Evolutionary conservation across 2,329 filamentous ascomycete genomes (phyloP).

Genomic region (Colletotrichum cereale): DNA sequence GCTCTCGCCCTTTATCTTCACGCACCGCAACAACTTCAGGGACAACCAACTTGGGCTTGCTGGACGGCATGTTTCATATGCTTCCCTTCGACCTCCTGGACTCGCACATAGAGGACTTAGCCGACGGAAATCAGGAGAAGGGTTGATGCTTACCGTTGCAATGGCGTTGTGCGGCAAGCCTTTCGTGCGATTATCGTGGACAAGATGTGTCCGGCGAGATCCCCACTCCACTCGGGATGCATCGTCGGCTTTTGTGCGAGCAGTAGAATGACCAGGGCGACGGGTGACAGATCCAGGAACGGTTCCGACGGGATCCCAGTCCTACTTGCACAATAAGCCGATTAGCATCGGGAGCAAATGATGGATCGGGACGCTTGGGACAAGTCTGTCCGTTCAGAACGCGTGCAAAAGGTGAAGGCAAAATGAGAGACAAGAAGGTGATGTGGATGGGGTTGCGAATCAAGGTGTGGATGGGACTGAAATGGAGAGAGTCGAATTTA

Average conservation of each 20-base stretch:
- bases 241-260: conserved; percentile 18
- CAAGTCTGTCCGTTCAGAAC: too few relatives aligned
- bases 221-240: conserved; percentile 10
- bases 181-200: not conserved
- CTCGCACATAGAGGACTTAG: not conserved
- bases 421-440: too few relatives aligned
- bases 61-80: not conserved
- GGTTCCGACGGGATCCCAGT: too few relatives aligned
- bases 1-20: conserved; percentile 15
- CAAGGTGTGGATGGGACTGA: too few relatives aligned
- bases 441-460: too few relatives aligned
- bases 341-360: too few relatives aligned
- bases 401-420: too few relatives aligned
- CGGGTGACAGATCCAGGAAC: too few relatives aligned
- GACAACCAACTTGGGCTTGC: not conserved
- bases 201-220: conserved; percentile 11
- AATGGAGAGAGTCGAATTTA: too few relatives aligned
- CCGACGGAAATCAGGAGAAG: not conserved
- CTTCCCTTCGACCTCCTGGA: not conserved
- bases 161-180: not conserved
- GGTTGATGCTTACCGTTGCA: conserved; percentile 10
- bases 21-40: conserved; percentile 15
- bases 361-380: too few relatives aligned
- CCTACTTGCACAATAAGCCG: too few relatives aligned
- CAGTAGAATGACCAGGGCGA: conserved; percentile 27